A percentile compares a stretch with the other conserved stretches of the same genome.
These are phyloP conservation scores for Diaporthe citriasiana DNA, from an alignment of 2,329 filamentous ascomycete species.

Conservation along the genomic window DNA sequence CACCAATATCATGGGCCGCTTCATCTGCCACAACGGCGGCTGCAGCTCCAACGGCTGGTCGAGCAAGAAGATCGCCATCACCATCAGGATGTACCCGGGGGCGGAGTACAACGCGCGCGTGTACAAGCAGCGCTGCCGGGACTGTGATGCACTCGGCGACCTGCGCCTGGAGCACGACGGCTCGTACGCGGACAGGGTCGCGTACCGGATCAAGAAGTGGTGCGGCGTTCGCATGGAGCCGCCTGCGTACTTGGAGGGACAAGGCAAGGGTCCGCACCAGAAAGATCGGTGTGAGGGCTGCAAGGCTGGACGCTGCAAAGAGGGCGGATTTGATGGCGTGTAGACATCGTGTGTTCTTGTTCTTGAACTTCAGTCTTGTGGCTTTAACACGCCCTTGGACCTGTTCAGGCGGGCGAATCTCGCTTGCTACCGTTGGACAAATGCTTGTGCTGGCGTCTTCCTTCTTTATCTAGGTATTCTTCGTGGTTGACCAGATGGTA, in stretches of 20 bases:
- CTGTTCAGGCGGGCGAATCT: neutral
- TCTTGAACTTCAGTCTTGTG: neutral
- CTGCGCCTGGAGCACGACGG: constrained; percentile 41
- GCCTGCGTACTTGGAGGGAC: constrained; percentile 1
- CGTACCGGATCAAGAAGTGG: constrained; percentile 49
- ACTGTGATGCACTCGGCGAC: constrained; percentile 43
- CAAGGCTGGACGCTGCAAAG: constrained; percentile 27
- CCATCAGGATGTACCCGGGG: constrained; percentile 43
- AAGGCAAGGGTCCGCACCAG: constrained; percentile 3
- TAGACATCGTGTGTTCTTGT: neutral
- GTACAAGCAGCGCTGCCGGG: constrained; percentile 46
- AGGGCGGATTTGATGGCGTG: neutral
- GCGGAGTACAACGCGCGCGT: constrained; percentile 47
- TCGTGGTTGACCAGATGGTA: too few relatives aligned
- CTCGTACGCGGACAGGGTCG: constrained; percentile 47
- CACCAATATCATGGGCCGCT: constrained; percentile 44
- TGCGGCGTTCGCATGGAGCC: constrained; percentile 41
- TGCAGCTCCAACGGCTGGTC: constrained; percentile 40
- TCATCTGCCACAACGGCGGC: constrained; percentile 40
- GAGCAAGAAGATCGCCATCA: constrained; percentile 43
- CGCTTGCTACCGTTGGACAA: neutral
- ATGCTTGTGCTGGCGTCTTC: neutral
- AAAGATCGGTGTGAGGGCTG: constrained; percentile 13
- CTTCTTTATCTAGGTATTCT: neutral
- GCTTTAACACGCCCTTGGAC: neutral